Evolutionary conservation across 768 basidiomycete genomes (phyloP).

Genomic region (Xerocomellus amylosporus): DNA sequence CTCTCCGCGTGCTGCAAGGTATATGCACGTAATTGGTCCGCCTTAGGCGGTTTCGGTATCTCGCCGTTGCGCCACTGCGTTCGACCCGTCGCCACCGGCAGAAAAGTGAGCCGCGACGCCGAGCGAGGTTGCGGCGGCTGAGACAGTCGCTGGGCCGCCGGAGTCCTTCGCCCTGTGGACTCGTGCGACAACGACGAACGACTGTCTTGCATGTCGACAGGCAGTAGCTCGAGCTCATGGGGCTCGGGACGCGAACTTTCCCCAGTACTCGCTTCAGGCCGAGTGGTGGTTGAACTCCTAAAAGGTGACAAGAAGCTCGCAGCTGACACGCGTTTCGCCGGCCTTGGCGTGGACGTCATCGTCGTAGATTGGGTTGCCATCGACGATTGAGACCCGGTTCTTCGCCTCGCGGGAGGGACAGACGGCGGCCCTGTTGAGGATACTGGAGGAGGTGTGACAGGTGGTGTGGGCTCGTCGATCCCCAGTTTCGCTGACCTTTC

Average conservation of each 20-base stretch:
- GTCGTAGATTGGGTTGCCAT: constrained; percentile 13
- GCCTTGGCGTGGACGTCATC: constrained; percentile 15
- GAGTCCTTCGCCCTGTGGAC: constrained; percentile 11
- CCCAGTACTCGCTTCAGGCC: constrained; percentile 6
- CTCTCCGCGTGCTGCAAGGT: constrained; percentile 89
- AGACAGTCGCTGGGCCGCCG: constrained; percentile 13
- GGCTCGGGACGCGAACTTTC: constrained; percentile 11
- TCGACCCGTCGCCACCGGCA: constrained; percentile 19
- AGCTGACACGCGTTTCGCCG: constrained; percentile 26
- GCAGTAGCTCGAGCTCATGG: constrained; percentile 21
- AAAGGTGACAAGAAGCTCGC: constrained; percentile 31
- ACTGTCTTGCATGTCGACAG: constrained; percentile 23
- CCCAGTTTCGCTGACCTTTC: constrained; percentile 27
- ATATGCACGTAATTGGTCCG: constrained; percentile 66
- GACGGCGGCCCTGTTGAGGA: constrained; percentile 6
- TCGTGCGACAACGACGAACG: constrained; percentile 23
- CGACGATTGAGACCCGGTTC: constrained; percentile 29
- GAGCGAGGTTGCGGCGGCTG: constrained; percentile 13
- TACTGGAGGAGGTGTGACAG: not conserved
- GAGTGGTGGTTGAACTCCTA: constrained; percentile 12
- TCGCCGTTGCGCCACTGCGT: constrained; percentile 18
- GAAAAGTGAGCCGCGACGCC: constrained; percentile 23
- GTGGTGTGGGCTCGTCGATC: constrained; percentile 10
- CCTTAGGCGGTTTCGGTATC: constrained; percentile 42
- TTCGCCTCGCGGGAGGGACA: constrained; percentile 4